Evolutionary conservation across 768 basidiomycete species (phyloP), one percentile per base, ranked within the genome.

Genomic region (Sutorius australiensis): DNA sequence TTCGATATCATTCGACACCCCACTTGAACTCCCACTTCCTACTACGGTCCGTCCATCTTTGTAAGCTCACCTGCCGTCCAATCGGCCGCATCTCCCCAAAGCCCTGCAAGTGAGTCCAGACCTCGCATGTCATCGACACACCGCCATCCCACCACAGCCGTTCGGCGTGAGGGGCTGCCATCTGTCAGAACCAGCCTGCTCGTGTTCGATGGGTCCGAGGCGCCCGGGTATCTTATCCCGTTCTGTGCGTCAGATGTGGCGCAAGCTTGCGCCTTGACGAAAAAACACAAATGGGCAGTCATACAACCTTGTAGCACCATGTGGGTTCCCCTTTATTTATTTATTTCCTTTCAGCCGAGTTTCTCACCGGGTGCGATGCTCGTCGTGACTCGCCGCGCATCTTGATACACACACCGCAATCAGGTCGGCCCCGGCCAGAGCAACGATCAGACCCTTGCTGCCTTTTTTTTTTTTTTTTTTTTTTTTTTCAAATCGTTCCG

Each of bases 161-260:
- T 8, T 17, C 11, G 39, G 51, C 40, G 36, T 24, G 30, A 28
- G 36, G 21, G 44, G 14, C 10, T 34, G 21, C 30, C 11, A 16
- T 42, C 44, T 30, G 30, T 19, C 13, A 21, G 21, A 34, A 41
- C 7, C 11, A 2, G 31, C 41, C 30, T 27, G 16, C 24, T 30
- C 24, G 32, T 32, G 16, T 30, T 30, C 24, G 32, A 46, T 30
- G 28, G 32, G 16, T 53, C 31, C 28, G 16, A 56, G 11, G 38
- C 12, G 9, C 38, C 36, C 14, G 43, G 27, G 24, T 33, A 32
- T 10, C 27, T 28, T 37, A 13, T 32, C 28, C 39, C 46, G 14
- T 31, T 28, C 30, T 47, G 44, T 46, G 21, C 10, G 48, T 52
- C 48, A 28, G 59, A 45, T 60, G 59, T 62, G 59, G 55, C 60